Evolutionary conservation across 2,329 filamentous ascomycete species (phyloP).

Genomic region (Colletotrichum neosansevieriae): DNA sequence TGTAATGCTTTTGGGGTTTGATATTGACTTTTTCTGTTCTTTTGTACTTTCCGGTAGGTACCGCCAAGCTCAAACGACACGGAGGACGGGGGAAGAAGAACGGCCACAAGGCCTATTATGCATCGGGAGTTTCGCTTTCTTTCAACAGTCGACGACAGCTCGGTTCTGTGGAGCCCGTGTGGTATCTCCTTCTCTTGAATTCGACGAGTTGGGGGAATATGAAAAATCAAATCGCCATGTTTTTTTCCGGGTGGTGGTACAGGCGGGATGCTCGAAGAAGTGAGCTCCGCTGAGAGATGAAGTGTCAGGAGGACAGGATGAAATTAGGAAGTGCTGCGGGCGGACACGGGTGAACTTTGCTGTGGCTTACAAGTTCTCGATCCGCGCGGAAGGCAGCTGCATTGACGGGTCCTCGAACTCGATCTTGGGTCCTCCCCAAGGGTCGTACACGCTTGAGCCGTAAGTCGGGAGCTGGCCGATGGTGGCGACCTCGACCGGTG

Average conservation of each 20-base stretch:
- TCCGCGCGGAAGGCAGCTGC: constrained; percentile 70
- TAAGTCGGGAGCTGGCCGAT: constrained; percentile 66
- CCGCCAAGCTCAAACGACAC: constrained; percentile 3
- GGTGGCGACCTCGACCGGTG: constrained; percentile 67
- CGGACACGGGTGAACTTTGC: neutral
- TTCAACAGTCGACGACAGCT: constrained; percentile 37
- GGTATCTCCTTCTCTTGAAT: constrained; percentile 47
- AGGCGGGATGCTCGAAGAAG: constrained; percentile 7
- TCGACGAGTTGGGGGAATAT: constrained; percentile 32
- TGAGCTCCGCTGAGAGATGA: constrained; percentile 10
- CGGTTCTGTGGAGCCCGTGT: constrained; percentile 47
- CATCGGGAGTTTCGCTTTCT: constrained; percentile 8
- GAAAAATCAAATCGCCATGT: constrained; percentile 38
- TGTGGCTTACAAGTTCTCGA: constrained; percentile 63
- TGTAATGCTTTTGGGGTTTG: constrained; percentile 30
- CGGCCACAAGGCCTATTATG: constrained; percentile 3
- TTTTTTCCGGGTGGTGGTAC: constrained; percentile 32
- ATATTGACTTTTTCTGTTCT: constrained; percentile 28
- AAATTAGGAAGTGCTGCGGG: neutral
- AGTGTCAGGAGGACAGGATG: constrained; percentile 2
- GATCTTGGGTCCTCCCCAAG: constrained; percentile 64
- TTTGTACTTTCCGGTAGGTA: constrained; percentile 5
- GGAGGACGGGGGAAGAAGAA: neutral
- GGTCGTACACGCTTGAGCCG: constrained; percentile 62
- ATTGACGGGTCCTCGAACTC: constrained; percentile 69